Conservation (phyloP, 164 flowering plant species). For the Vitis riparia region DNA sequence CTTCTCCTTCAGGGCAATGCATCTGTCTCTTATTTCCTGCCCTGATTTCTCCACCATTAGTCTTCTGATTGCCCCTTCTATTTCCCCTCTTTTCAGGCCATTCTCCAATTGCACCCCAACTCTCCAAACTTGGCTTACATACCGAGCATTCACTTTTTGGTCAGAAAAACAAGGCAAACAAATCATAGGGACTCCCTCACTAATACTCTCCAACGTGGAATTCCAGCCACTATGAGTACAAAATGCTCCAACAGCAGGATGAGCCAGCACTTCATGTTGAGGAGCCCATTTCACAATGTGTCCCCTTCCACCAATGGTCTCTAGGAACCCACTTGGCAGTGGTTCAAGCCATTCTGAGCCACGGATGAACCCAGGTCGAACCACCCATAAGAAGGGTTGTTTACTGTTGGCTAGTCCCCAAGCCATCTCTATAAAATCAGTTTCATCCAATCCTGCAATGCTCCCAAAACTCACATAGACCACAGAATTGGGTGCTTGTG, state of each 20-base stretch:
- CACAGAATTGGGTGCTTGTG: constrained; percentile 24
- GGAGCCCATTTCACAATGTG: constrained; percentile 24
- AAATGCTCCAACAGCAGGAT: constrained; percentile 25
- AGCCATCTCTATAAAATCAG: constrained; percentile 24
- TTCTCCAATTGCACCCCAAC: constrained; percentile 34
- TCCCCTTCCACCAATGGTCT: constrained; percentile 12
- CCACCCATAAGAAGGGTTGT: constrained; percentile 28
- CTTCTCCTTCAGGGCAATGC: constrained; percentile 23
- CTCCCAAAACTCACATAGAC: constrained; percentile 37
- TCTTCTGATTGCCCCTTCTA: constrained; percentile 21
- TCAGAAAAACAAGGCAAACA: constrained; percentile 36
- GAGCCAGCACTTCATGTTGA: constrained; percentile 29
- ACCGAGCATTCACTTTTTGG: constrained; percentile 35
- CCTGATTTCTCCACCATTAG: constrained; percentile 34
- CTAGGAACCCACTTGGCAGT: constrained; percentile 22
- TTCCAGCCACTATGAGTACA: constrained; percentile 45
- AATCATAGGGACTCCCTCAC: constrained; percentile 50
- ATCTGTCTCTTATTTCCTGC: constrained; percentile 22
- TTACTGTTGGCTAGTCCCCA: constrained; percentile 33
- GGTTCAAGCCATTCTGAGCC: constrained; percentile 23
- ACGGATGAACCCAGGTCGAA: constrained; percentile 23
- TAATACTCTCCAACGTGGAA: constrained; percentile 48
- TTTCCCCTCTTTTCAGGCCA: constrained; percentile 22
- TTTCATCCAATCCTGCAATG: constrained; percentile 12
- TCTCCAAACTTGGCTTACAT: constrained; percentile 33